Evolutionary conservation across 805 yeast genomes (phyloP), one percentile per base, ranked within the genome.

Genomic region (Suhomyces kilbournensis): DNA sequence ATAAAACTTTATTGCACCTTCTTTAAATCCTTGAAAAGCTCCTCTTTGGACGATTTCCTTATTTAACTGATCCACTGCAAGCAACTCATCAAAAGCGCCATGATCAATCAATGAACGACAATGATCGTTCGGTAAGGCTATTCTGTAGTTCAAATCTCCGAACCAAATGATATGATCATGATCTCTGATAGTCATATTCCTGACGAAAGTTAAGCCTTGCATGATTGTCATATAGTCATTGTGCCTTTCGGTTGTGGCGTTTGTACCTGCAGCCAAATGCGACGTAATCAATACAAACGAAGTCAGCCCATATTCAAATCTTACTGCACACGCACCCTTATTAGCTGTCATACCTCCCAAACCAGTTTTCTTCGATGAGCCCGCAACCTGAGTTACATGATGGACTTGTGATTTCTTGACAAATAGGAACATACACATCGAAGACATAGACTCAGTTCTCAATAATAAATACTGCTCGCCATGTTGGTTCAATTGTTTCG

Each of bases 281-380:
- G 96, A 88, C 49, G 94, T 93, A 25, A 94, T 50, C 63, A 91
- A 82, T 56, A 96, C 91, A 62, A 91, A 86, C 1, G 68, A 55
- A 3, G 60, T 57, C 44, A 53, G 55, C 5, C 58, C 60, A 67
- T 80, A 90, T 48, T 86, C 82, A 69, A 93, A 88, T 55, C 97
- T 79, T 14, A 94, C 90, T 0, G 96, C 97, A 54, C 92, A 96
- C 3, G 96, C 97, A 44, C 99, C 99, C 68, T 93, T 93, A 67
- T 94, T 93, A 15, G 97, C 99, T 0, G 98, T 83, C 73, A 94
- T 93, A 44, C 99, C 99, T 38, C 97, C 97, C 50, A 94, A 74
- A 0, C 98, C 99, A 0, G 98, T 93, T 69, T 93, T 93, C 62
- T 92, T 93, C 10, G 88, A 81, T n/a, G 92, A 81, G n/a, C 97